Evolutionary conservation across 2,329 filamentous ascomycete genomes (phyloP).

Genomic region (Mollisiaceae sp.): DNA sequence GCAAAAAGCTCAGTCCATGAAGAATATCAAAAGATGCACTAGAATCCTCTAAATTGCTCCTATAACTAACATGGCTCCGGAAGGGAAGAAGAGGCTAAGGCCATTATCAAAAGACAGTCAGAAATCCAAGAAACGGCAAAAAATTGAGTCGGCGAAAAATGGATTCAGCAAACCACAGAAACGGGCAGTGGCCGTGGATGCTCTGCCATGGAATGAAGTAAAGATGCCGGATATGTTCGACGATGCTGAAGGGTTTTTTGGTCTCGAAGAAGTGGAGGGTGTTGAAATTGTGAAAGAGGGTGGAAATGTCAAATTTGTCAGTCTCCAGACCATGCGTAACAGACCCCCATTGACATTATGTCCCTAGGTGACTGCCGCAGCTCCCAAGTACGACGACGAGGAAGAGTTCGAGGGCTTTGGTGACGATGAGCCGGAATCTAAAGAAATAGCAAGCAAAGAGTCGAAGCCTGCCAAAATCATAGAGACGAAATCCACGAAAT

Average conservation of each 20-base stretch:
- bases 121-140: constrained; percentile 43
- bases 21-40: not conserved
- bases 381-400: constrained; percentile 45
- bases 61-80: constrained; percentile 34
- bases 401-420: constrained; percentile 71
- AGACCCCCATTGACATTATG: not conserved
- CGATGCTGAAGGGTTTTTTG: constrained; percentile 93
- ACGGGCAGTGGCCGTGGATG: constrained; percentile 51
- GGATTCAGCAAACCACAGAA: constrained; percentile 36
- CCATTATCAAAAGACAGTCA: constrained; percentile 34
- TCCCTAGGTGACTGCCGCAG: constrained; percentile 36
- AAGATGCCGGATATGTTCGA: constrained; percentile 79
- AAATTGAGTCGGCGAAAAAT: constrained; percentile 36
- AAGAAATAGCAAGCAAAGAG: constrained; percentile 39
- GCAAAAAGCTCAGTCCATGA: constrained; percentile 18
- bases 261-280: constrained; percentile 88
- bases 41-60: not conserved
- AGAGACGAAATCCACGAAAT: constrained; percentile 11
- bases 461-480: not conserved
- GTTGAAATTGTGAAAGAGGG: constrained; percentile 81
- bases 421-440: constrained; percentile 48
- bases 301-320: constrained; percentile 61
- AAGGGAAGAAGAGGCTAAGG: constrained; percentile 39
- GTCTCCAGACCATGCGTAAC: constrained; percentile 27
- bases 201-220: constrained; percentile 61